Percentiles rank a stretch among this genome's conserved stretches.
Evolutionary conservation across 805 yeast species (phyloP).

Genomic region (Pichia eremophila): DNA sequence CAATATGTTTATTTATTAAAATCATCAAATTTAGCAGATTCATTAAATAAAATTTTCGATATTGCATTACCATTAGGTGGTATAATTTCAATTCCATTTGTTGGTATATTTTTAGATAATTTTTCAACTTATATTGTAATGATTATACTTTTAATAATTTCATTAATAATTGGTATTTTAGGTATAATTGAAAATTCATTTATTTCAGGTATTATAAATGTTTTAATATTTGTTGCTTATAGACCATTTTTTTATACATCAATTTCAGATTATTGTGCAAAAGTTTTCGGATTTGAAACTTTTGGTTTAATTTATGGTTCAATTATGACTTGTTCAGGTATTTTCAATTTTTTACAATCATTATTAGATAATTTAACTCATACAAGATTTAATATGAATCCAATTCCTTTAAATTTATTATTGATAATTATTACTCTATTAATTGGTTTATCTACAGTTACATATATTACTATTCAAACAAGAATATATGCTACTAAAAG

Average conservation of each 20-base stretch:
- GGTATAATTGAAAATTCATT: slow-evolving; percentile 35
- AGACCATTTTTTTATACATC: slow-evolving; percentile 54
- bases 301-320: slow-evolving; percentile 54
- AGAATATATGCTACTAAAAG: slow-evolving; percentile 11
- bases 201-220: slow-evolving; percentile 34
- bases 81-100: slow-evolving; percentile 42
- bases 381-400: slow-evolving; percentile 44
- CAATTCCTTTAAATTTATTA: slow-evolving; percentile 38
- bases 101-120: slow-evolving; percentile 41
- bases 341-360: slow-evolving; percentile 40
- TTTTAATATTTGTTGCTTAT: slow-evolving; percentile 40
- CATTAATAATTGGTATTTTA: slow-evolving; percentile 37
- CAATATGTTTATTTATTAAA: slow-evolving; percentile 40
- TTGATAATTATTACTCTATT: slow-evolving; percentile 32
- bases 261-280: slow-evolving; percentile 49
- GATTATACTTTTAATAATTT: slow-evolving; percentile 29
- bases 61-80: slow-evolving; percentile 51
- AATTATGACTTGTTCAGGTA: slow-evolving; percentile 43
- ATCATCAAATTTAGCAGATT: slow-evolving; percentile 29
- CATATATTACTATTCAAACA: slow-evolving; percentile 29
- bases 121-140: slow-evolving; percentile 39
- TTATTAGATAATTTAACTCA: slow-evolving; percentile 41
- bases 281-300: slow-evolving; percentile 54
- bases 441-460: slow-evolving; percentile 35
- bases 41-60: slow-evolving; percentile 40